Evolutionary conservation across 345 rosid genomes (phyloP).

Genomic region (Euphorbia tirucalli): DNA sequence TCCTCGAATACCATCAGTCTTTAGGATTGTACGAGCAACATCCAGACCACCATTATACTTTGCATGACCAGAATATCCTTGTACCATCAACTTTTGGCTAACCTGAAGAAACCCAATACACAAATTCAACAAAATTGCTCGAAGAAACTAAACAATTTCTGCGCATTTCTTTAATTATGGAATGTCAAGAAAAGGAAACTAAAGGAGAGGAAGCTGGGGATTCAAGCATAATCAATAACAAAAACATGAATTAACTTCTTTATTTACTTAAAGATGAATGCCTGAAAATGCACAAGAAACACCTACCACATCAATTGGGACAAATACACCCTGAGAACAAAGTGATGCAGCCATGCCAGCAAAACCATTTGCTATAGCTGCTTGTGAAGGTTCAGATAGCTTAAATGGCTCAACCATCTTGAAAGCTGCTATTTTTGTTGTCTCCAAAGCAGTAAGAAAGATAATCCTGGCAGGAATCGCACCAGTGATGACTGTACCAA

Average conservation of each 20-base stretch:
- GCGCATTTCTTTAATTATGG: neutral
- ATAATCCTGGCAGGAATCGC: slow-evolving; percentile 89
- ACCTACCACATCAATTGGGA: slow-evolving; percentile 93
- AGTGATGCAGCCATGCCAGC: slow-evolving; percentile 94
- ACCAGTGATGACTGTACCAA: slow-evolving; percentile 93
- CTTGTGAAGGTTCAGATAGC: slow-evolving; percentile 69
- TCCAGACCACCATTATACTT: slow-evolving; percentile 87
- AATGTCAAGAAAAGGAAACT: neutral
- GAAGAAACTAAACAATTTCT: slow-evolving; percentile 9
- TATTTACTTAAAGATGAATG: neutral
- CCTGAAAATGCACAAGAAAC: neutral
- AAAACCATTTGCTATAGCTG: slow-evolving; percentile 89
- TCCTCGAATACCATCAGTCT: slow-evolving; percentile 78
- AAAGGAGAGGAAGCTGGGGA: neutral
- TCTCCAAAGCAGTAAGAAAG: slow-evolving; percentile 85
- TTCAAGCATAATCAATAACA: neutral
- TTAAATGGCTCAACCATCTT: slow-evolving; percentile 42
- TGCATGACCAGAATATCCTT: slow-evolving; percentile 92
- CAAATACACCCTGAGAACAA: slow-evolving; percentile 82
- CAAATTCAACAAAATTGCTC: slow-evolving; percentile 7
- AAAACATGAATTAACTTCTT: neutral
- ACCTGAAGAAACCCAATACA: slow-evolving; percentile 45
- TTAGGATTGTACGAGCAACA: slow-evolving; percentile 76
- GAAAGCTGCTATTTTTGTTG: slow-evolving; percentile 76
- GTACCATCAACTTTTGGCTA: slow-evolving; percentile 98